Conservation (phyloP, 2,329 filamentous ascomycete species). For the Cladosporium austrohemisphaericum region DNA sequence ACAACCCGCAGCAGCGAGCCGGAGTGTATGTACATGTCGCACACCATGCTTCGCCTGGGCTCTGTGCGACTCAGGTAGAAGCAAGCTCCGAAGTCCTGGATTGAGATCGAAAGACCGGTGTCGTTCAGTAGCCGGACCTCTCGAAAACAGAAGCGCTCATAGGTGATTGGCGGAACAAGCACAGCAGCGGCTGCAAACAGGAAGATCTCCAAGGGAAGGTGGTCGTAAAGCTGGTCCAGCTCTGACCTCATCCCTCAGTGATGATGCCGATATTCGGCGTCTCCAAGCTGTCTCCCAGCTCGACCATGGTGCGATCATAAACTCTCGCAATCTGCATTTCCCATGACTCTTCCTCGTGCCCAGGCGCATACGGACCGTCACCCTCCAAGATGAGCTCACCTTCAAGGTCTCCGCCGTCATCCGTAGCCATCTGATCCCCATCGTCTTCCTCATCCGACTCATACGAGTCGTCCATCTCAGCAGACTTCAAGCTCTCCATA, state of each 20-base stretch:
- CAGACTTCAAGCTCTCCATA: conserved; percentile 62
- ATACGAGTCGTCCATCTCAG: conserved; percentile 44
- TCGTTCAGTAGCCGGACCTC: too few relatives aligned
- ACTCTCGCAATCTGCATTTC: conserved; percentile 71
- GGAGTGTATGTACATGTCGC: too few relatives aligned
- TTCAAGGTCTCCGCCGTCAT: conserved; percentile 41
- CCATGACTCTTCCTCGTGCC: conserved; percentile 39
- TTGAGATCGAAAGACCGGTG: too few relatives aligned
- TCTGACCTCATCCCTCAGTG: conserved; percentile 35
- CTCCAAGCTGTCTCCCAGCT: conserved; percentile 66
- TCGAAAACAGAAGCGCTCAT: too few relatives aligned
- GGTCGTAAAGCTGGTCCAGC: background rate
- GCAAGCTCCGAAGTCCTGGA: too few relatives aligned
- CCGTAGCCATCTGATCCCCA: conserved; percentile 35
- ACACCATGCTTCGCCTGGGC: too few relatives aligned
- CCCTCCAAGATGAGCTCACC: conserved; percentile 30
- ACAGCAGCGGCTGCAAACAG: too few relatives aligned
- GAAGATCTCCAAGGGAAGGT: background rate
- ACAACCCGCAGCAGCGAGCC: too few relatives aligned
- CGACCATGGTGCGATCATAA: conserved; percentile 74
- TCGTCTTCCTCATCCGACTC: conserved; percentile 34
- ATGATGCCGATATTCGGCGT: conserved; percentile 45
- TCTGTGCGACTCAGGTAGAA: too few relatives aligned
- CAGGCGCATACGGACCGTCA: conserved; percentile 19
- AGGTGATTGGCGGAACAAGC: too few relatives aligned